These are phyloP conservation scores for Platanus orientalis DNA, from an alignment of 164 flowering plant genomes.

Conservation along the genomic window DNA sequence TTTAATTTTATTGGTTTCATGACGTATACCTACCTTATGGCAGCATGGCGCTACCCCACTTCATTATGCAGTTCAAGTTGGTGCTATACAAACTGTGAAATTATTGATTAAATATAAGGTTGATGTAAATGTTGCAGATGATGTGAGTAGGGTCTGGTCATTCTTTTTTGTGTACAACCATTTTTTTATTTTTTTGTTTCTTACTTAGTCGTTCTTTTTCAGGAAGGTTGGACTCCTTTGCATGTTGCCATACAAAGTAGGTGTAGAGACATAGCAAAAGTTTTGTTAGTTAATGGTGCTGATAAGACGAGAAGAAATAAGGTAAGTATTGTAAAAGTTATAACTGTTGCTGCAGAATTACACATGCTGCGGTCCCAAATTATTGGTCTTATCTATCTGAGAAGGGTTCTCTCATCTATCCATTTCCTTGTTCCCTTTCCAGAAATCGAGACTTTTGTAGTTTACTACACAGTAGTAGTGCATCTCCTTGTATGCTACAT, in stretches of 20 bases:
- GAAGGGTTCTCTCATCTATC: too few relatives aligned
- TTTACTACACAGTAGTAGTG: too few relatives aligned
- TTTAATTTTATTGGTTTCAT: neutral
- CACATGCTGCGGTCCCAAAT: too few relatives aligned
- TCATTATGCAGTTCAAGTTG: constrained; percentile 97
- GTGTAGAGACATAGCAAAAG: constrained; percentile 74
- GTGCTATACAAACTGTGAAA: constrained; percentile 88
- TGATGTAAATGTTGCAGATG: constrained; percentile 78
- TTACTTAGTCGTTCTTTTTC: constrained; percentile 2
- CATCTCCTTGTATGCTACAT: too few relatives aligned
- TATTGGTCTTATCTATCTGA: too few relatives aligned
- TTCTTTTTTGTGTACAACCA: neutral
- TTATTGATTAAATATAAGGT: constrained; percentile 70
- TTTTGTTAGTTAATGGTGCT: constrained; percentile 81
- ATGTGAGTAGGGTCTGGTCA: constrained; percentile 39
- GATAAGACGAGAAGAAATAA: constrained; percentile 71
- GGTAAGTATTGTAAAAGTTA: constrained; percentile 31
- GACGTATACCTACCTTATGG: neutral
- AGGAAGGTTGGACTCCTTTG: constrained; percentile 99
- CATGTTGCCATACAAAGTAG: constrained; percentile 85
- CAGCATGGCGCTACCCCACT: constrained; percentile 91
- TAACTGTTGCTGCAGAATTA: too few relatives aligned
- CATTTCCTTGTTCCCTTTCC: too few relatives aligned
- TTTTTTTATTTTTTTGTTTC: constrained; percentile 2
- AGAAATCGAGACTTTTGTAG: too few relatives aligned